Evolutionary conservation across 2,329 filamentous ascomycete genomes (phyloP), one percentile per base, ranked within the genome.

Genomic region (Dothideomycetidae sp.): DNA sequence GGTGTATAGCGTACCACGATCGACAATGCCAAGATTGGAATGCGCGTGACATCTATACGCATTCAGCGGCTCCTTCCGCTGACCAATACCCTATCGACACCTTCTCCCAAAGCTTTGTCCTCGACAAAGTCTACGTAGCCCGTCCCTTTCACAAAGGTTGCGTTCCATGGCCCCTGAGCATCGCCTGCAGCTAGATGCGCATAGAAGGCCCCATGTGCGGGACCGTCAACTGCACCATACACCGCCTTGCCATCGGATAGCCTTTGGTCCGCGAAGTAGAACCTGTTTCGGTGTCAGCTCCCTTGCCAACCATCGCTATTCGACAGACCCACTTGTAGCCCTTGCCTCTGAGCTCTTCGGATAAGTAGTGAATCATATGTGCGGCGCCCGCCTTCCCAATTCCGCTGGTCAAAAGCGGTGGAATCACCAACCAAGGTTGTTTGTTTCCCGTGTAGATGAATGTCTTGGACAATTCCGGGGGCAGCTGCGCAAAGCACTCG

Each of bases 361-460:
- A 54, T 5, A 55, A 53, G 10, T 42, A 31, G 7, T 53, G 57
- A n/a, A 39, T 55, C 51, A 10, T 60, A 13, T 32, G 0, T 46
- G 48, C 42, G 46, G 55, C 3, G 36, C 29, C 28, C 42, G 48
- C 2, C 67, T 66, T 36, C 3, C 63, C 63, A 7, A 59, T 44
- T 31, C 44, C 51, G 29, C 61, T 29, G 13, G 57, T 45, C 5
- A 44, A 21, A 1, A 54, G 45, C 4, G 59, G 36, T 4, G 56
- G 50, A 0, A 47, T 15, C 21, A 26, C 21, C 7, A 26, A n/a
- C 21, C n/a, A 7, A n/a, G 7, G 7, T 26, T 26, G 21, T n/a
- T 7, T n/a, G 21, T 26, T 26, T 7, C 21, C 21, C 7, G 21
- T 26, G 21, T 26, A 26, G 21, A 26, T 26, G 21, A 26, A 26